phyloP scores from a whole-genome alignment of 768 basidiomycete genomes.

The Macrolepiota dolichaula region DNA sequence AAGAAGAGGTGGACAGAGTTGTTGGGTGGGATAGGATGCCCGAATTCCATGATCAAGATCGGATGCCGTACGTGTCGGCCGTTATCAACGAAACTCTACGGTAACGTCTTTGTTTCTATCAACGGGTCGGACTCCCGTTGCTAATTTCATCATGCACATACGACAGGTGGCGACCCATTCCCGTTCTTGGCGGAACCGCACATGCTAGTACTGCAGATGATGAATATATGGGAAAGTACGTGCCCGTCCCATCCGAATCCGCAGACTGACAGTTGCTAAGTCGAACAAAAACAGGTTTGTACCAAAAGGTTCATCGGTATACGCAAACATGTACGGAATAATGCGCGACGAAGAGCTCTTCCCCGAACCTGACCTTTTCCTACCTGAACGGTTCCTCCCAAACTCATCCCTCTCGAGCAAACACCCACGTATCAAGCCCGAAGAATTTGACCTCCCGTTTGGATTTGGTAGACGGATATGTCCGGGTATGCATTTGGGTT shows the following conservation, averaged over 20 bases:
- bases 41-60: conserved; percentile 20
- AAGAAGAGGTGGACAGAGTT: conserved; percentile 28
- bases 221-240: conserved; percentile 27
- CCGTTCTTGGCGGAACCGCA: conserved; percentile 26
- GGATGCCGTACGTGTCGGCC: conserved; percentile 19
- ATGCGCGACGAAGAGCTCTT: conserved; percentile 22
- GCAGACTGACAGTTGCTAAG: background rate
- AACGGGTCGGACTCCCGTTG: background rate
- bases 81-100: conserved; percentile 18
- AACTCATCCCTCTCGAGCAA: background rate
- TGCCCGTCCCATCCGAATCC: too few relatives aligned
- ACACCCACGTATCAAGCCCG: conserved; percentile 8
- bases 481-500: conserved; percentile 24
- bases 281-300: conserved; percentile 19
- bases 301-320: conserved; percentile 27
- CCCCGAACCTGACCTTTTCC: conserved; percentile 17
- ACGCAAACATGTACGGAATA: conserved; percentile 22
- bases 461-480: conserved; percentile 26
- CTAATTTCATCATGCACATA: background rate
- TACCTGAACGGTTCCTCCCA: conserved; percentile 9
- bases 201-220: conserved; percentile 33
- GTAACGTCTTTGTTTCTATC: background rate
- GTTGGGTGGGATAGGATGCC: conserved; percentile 25
- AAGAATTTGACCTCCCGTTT: conserved; percentile 18
- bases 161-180: conserved; percentile 22